Evolutionary conservation across 805 yeast genomes (phyloP).

Genomic region (Candida caryicola): DNA sequence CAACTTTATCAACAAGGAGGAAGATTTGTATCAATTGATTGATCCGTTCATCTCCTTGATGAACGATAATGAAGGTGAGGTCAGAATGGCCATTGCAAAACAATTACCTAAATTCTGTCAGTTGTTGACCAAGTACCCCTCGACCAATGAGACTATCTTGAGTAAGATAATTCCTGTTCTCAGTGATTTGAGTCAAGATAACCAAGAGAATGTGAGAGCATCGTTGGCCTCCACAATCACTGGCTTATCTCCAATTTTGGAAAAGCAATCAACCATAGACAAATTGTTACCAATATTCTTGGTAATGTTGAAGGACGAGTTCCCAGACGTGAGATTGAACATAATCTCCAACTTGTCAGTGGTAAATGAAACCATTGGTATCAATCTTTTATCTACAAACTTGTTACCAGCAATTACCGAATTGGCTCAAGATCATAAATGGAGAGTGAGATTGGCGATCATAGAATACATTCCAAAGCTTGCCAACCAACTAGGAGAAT

Average conservation of each 20-base stretch:
- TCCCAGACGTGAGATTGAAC: constrained; percentile 92
- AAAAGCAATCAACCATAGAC: constrained; percentile 80
- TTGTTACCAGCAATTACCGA: constrained; percentile 94
- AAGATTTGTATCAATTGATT: constrained; percentile 56
- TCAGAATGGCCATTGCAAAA: constrained; percentile 89
- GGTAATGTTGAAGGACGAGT: constrained; percentile 94
- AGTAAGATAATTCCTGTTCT: constrained; percentile 79
- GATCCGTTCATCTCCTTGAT: constrained; percentile 73
- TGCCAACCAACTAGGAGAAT: constrained; percentile 91
- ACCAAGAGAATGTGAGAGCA: constrained; percentile 89
- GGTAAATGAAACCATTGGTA: constrained; percentile 93
- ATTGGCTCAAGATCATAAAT: constrained; percentile 91
- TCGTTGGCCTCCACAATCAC: constrained; percentile 88
- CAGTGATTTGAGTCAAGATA: constrained; percentile 80
- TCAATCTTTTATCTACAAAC: constrained; percentile 79
- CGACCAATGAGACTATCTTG: constrained; percentile 50
- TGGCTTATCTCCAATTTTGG: constrained; percentile 79
- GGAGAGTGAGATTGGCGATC: constrained; percentile 97
- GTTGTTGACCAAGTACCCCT: constrained; percentile 39
- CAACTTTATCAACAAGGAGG: constrained; percentile 56
- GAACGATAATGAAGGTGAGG: constrained; percentile 95
- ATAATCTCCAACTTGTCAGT: constrained; percentile 88
- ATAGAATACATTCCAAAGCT: constrained; percentile 93
- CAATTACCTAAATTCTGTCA: constrained; percentile 77
- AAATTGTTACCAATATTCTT: constrained; percentile 82